These are phyloP conservation scores for Flaveria brownii DNA, from an alignment of 129 eudicot species.

Conservation along the genomic window DNA sequence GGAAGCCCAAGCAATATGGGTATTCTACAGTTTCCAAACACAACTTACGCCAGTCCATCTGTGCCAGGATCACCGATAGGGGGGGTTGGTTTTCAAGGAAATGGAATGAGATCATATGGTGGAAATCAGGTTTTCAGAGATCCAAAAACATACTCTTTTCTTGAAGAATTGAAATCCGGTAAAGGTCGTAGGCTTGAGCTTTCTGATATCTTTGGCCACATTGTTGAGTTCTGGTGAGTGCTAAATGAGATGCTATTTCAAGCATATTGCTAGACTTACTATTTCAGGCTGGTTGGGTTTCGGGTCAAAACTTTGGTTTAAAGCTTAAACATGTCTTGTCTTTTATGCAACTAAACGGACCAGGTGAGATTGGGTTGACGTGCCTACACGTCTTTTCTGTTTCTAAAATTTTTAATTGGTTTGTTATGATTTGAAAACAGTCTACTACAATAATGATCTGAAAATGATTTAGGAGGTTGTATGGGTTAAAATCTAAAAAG, in stretches of 20 bases:
- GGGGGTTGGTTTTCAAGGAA: constrained; percentile 43
- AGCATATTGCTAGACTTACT: not conserved
- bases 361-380: not conserved
- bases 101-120: constrained; percentile 48
- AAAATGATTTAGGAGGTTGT: not conserved
- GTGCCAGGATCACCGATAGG: constrained; percentile 49
- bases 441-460: not conserved
- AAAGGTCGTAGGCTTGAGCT: constrained; percentile 72
- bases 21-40: constrained; percentile 50
- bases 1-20: constrained; percentile 54
- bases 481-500: not conserved
- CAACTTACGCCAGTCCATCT: constrained; percentile 52
- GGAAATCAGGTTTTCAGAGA: constrained; percentile 45
- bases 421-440: not conserved
- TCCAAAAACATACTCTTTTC: constrained; percentile 54
- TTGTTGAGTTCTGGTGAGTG: constrained; percentile 72
- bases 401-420: not conserved
- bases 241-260: constrained; percentile 21
- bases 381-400: not conserved
- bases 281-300: not conserved
- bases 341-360: not conserved
- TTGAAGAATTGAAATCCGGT: constrained; percentile 75
- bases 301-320: not conserved
- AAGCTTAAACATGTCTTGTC: not conserved
- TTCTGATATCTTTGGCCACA: constrained; percentile 66